Evolutionary conservation across 495 filamentous ascomycete species (phyloP), one percentile per base, ranked within the genome.

Genomic region (Filosporella fistucella): DNA sequence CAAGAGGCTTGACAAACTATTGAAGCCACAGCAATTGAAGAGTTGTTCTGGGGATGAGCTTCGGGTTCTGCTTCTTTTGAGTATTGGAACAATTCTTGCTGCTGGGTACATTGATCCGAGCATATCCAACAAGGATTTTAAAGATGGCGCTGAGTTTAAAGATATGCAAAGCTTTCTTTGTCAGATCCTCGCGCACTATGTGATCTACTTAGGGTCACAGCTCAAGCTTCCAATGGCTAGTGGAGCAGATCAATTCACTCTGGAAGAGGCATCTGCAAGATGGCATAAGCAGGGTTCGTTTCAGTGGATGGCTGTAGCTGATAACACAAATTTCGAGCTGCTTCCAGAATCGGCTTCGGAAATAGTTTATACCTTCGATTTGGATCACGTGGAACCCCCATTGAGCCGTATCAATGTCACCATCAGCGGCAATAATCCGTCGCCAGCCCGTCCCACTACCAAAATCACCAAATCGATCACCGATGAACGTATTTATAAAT

Each of bases 161-260:
- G 49, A 58, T 25, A 68, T 60, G 50, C 59, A 62, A 47, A 60
- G 61, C 35, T 59, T 61, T 32, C 46, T 68, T 26, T 58, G 60
- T 32, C 63, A 65, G 47, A 68, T 61, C 49, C 52, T 68, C 21
- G 64, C 58, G 1, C 63, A 65, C 25, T 57, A 68, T 39, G 39
- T 67, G 21, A 55, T 65, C 7, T 67, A 54, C 25, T 41, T 68
- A 3, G 64, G 60, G 0, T 60, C 57, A 0, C 54, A 58, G 34
- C 36, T 68, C 4, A 59, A 60, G 2, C 64, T 68, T 42, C 36
- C 36, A 6, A 40, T 40, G 3, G 5, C 36, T 4, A 40, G 16
- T 5, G 36, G 20, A 18, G 36, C 16, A 3, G 36, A 40, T 18
- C 36, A 40, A 40, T 40, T 23, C 20, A 40, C 22, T 40, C 16